These are phyloP conservation scores for Colletotrichum somersetense DNA, from an alignment of 2,329 filamentous ascomycete genomes.

Conservation along the genomic window DNA sequence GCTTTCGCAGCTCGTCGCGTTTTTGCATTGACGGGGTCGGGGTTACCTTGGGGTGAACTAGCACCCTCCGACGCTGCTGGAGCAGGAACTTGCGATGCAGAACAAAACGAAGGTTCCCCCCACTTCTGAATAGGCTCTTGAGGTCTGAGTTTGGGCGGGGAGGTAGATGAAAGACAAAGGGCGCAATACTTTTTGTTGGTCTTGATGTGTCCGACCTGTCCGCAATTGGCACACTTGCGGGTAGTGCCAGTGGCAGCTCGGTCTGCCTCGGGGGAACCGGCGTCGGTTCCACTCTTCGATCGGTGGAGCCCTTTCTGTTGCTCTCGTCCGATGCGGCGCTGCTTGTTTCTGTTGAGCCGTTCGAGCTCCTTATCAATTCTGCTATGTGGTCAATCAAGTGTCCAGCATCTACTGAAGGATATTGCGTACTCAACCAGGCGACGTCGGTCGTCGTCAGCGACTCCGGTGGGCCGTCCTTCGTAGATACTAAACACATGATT, in stretches of 20 bases:
- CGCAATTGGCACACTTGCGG: slow-evolving; percentile 97
- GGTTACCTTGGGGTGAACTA: slow-evolving; percentile 34
- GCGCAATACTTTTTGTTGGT: slow-evolving; percentile 93
- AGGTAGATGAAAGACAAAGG: slow-evolving; percentile 47
- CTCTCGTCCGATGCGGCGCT: slow-evolving; percentile 89
- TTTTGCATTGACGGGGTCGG: slow-evolving; percentile 26
- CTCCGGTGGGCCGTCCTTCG: slow-evolving; percentile 42
- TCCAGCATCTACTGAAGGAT: slow-evolving; percentile 32
- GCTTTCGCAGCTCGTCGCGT: slow-evolving; percentile 12
- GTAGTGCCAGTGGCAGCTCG: slow-evolving; percentile 75
- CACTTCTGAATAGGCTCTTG: slow-evolving; percentile 37
- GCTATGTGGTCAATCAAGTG: slow-evolving; percentile 45
- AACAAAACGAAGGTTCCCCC: slow-evolving; percentile 34
- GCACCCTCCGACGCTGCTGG: slow-evolving; percentile 33
- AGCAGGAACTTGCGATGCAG: slow-evolving; percentile 25
- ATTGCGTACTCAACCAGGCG: slow-evolving; percentile 41
- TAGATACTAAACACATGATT: slow-evolving; percentile 42
- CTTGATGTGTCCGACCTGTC: slow-evolving; percentile 96
- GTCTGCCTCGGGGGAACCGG: slow-evolving; percentile 65
- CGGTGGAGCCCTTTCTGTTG: slow-evolving; percentile 80
- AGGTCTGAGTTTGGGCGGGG: slow-evolving; percentile 29
- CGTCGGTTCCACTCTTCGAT: slow-evolving; percentile 51
- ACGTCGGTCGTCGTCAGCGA: slow-evolving; percentile 41
- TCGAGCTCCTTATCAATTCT: slow-evolving; percentile 81
- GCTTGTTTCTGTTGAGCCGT: slow-evolving; percentile 90